Evolutionary conservation across 345 rosid species (phyloP).

Genomic region (Corchorus olitorius): DNA sequence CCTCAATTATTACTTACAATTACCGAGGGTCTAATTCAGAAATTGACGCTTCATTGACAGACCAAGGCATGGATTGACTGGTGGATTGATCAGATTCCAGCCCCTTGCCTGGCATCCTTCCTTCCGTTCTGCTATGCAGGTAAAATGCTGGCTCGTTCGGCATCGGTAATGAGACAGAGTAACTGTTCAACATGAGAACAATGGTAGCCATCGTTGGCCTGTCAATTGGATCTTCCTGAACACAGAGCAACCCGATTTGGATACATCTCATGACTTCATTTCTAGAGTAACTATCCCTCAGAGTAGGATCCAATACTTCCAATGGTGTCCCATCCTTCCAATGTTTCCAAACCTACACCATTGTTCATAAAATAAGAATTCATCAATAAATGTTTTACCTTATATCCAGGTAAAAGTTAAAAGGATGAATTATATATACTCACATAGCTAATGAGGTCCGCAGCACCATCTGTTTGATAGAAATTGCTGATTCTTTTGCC

Average conservation of each 20-base stretch:
- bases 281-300: constrained; percentile 27
- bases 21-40: constrained; percentile 18
- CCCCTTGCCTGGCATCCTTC: neutral
- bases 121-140: constrained; percentile 7
- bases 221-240: constrained; percentile 38
- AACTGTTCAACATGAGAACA: constrained; percentile 35
- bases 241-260: constrained; percentile 43
- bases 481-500: constrained; percentile 20
- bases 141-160: constrained; percentile 20
- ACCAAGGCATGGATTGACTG: neutral
- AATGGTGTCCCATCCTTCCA: constrained; percentile 38
- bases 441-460: constrained; percentile 17
- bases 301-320: constrained; percentile 33
- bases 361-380: no score
- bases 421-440: no score
- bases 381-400: no score
- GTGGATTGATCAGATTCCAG: constrained; percentile 16
- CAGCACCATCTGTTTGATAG: constrained; percentile 12
- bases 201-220: constrained; percentile 40
- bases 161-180: neutral
- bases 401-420: no score
- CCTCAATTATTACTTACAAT: no score
- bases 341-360: constrained; percentile 38
- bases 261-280: constrained; percentile 43
- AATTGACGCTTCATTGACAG: neutral